These are phyloP conservation scores for Boletus fagicola DNA, from an alignment of 768 basidiomycete species.

Conservation along the genomic window DNA sequence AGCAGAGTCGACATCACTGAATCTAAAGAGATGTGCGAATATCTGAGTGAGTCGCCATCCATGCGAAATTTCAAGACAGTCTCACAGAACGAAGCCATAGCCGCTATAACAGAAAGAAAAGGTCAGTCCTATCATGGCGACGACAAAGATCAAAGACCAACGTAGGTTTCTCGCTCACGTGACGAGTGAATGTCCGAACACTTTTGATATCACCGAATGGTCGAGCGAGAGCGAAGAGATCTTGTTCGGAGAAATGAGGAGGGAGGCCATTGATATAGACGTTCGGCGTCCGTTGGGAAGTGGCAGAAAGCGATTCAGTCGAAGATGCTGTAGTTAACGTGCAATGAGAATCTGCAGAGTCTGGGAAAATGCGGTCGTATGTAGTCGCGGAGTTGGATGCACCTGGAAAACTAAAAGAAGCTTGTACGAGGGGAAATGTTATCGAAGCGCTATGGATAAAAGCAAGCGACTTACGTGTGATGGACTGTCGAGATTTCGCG, in stretches of 20 bases:
- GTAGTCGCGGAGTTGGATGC: conserved; percentile 11
- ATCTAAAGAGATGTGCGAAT: conserved; percentile 42
- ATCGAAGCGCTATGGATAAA: not conserved
- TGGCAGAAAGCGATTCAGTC: conserved; percentile 11
- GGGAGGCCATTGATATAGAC: conserved; percentile 89
- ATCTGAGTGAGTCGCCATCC: not conserved
- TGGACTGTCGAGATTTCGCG: conserved; percentile 13
- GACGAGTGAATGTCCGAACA: conserved; percentile 80
- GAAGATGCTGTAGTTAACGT: conserved; percentile 14
- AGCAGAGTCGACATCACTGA: conserved; percentile 62
- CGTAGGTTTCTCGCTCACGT: conserved; percentile 69
- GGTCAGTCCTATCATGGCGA: not conserved
- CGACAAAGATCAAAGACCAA: conserved; percentile 28
- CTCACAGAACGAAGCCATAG: conserved; percentile 78
- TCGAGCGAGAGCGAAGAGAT: conserved; percentile 65
- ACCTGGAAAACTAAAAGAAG: conserved; percentile 28
- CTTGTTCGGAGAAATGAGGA: conserved; percentile 78
- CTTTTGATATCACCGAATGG: conserved; percentile 76
- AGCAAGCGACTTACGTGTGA: conserved; percentile 25
- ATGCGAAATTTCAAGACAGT: conserved; percentile 13
- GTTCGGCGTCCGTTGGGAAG: conserved; percentile 54
- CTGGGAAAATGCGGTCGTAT: conserved; percentile 10
- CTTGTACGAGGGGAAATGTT: conserved; percentile 12
- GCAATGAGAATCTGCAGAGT: conserved; percentile 13
- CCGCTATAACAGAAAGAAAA: conserved; percentile 45